These are phyloP conservation scores for Cystofilobasidium bisporidii DNA, from an alignment of 768 basidiomycete species.

Conservation along the genomic window DNA sequence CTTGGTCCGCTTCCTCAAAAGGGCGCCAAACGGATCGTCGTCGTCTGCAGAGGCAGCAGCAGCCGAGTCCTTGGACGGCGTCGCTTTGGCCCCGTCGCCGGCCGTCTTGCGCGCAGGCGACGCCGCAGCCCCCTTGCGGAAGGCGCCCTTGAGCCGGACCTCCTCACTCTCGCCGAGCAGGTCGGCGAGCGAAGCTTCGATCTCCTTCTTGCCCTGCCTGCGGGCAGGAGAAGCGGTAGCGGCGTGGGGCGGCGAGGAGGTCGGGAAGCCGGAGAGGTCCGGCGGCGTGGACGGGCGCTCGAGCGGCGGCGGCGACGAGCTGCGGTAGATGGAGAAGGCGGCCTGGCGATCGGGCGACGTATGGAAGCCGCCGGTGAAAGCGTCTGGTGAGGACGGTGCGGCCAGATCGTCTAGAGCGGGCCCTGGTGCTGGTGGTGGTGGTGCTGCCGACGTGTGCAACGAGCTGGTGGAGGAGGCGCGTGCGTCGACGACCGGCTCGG, in stretches of 20 bases:
- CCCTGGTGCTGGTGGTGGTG: too few relatives aligned
- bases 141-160: conserved; percentile 24
- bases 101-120: not conserved
- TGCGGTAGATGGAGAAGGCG: not conserved
- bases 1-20: not conserved
- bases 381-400: not conserved
- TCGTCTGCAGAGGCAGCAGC: not conserved
- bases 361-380: not conserved
- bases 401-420: too few relatives aligned
- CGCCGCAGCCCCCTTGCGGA: conserved; percentile 4
- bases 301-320: not conserved
- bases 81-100: too few relatives aligned
- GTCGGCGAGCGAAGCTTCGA: conserved; percentile 1
- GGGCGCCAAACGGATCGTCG: conserved; percentile 12
- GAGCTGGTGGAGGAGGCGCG: not conserved
- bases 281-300: not conserved
- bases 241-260: not conserved
- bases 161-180: conserved; percentile 23
- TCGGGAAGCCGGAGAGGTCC: too few relatives aligned
- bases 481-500: not conserved
- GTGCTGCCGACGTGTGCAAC: too few relatives aligned
- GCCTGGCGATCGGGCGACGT: not conserved
- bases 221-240: not conserved
- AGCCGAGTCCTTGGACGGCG: not conserved
- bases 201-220: not conserved